phyloP scores from a whole-genome alignment of 768 basidiomycete species.

The Baorangia bicolor region DNA sequence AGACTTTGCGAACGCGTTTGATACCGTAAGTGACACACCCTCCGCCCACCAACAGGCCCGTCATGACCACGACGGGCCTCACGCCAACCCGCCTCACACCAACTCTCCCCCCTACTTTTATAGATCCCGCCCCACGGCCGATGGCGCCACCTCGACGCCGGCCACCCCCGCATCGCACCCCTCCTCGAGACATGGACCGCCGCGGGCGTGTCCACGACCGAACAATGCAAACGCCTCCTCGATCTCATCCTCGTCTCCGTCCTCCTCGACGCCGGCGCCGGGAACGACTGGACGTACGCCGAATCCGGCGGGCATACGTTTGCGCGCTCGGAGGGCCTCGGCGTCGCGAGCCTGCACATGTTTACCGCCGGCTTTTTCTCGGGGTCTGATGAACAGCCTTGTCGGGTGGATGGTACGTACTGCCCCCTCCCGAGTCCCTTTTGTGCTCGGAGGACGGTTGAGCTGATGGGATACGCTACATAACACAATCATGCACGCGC shows the following conservation, averaged over 20 bases:
- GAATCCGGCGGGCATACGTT: conserved; percentile 58
- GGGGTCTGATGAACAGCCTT: conserved; percentile 51
- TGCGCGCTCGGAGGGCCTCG: conserved; percentile 77
- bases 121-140: conserved; percentile 87
- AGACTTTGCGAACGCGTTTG: conserved; percentile 74
- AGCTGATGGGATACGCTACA: conserved; percentile 13
- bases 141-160: conserved; percentile 85
- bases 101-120: too few species aligned
- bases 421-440: too few species aligned
- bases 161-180: conserved; percentile 59
- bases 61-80: too few species aligned
- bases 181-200: conserved; percentile 58
- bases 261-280: conserved; percentile 92
- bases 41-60: neutral
- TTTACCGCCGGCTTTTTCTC: conserved; percentile 84
- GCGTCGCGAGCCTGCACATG: conserved; percentile 89
- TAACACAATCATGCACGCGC: conserved; percentile 4
- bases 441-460: neutral
- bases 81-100: too few species aligned
- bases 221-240: conserved; percentile 71
- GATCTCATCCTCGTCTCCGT: conserved; percentile 92
- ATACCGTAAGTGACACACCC: conserved; percentile 44
- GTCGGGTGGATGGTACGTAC: conserved; percentile 82
- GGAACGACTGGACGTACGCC: conserved; percentile 73
- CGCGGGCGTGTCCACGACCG: conserved; percentile 43